These are phyloP conservation scores for Chaetomium olivaceum DNA, from an alignment of 2,329 filamentous ascomycete species.

Conservation along the genomic window DNA sequence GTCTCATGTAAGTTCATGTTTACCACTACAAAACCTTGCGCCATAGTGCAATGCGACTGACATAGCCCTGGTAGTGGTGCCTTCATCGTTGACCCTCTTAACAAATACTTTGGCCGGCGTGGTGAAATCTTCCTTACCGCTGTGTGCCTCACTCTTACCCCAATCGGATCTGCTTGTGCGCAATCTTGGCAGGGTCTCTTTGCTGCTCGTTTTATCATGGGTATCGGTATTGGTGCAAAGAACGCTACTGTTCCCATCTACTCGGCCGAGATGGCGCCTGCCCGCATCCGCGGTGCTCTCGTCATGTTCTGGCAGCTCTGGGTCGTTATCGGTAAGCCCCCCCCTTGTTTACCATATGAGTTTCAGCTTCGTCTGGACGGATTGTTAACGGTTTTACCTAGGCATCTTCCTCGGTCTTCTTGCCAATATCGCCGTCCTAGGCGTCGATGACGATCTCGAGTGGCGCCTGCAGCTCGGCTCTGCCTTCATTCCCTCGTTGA, in stretches of 20 bases:
- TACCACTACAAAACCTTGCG: neutral
- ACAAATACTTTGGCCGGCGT: neutral
- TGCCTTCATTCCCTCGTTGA: neutral
- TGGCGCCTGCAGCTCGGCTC: neutral
- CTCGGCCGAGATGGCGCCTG: neutral
- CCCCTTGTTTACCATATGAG: neutral
- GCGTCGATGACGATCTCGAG: neutral
- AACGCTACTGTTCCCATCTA: neutral
- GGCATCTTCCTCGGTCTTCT: neutral
- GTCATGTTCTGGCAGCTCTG: neutral
- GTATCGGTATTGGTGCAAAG: neutral
- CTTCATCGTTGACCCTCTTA: neutral
- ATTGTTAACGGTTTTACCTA: neutral
- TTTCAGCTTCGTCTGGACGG: neutral
- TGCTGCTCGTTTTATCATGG: neutral
- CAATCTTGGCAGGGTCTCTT: neutral
- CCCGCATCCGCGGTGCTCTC: neutral
- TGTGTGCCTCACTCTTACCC: neutral
- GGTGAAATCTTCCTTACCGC: neutral
- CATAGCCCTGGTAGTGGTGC: neutral
- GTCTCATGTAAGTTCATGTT: neutral
- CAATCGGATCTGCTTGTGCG: neutral
- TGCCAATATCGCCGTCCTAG: neutral
- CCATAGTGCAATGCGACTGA: neutral
- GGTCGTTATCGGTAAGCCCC: neutral